phyloP scores from a whole-genome alignment of 192 early-diverging fungal genomes.

The Coemansia sp. region DNA sequence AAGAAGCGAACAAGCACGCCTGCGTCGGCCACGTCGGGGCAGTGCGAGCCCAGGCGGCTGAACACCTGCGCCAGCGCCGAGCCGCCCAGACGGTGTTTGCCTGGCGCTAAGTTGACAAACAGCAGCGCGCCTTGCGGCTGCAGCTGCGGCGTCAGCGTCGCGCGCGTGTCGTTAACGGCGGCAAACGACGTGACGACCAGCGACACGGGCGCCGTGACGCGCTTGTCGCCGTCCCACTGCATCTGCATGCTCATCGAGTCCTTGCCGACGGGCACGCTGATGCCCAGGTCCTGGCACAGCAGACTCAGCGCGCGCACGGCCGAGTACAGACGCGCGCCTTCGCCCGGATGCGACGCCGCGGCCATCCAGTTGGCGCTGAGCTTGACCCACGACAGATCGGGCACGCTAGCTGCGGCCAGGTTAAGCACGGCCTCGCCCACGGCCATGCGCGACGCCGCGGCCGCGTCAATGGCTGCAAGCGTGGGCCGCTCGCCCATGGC shows the following conservation, averaged over 20 bases:
- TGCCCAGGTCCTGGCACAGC: conserved; percentile 86
- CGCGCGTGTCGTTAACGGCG: conserved; percentile 79
- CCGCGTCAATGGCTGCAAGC: conserved; percentile 76
- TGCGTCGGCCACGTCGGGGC: conserved; percentile 84
- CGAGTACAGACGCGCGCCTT: conserved; percentile 88
- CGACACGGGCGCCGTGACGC: conserved; percentile 87
- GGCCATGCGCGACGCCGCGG: conserved; percentile 94
- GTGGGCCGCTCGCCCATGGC: conserved; percentile 96
- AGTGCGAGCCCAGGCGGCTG: conserved; percentile 67
- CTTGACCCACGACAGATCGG: conserved; percentile 66
- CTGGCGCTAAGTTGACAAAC: conserved; percentile 80
- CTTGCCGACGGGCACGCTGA: conserved; percentile 98
- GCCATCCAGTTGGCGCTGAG: conserved; percentile 99
- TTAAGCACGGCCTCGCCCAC: conserved; percentile 94
- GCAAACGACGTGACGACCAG: conserved; percentile 92
- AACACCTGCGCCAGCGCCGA: conserved; percentile 95
- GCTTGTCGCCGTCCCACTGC: conserved; percentile 50
- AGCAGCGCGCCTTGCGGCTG: conserved; percentile 59
- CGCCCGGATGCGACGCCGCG: conserved; percentile 83
- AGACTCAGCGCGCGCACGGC: conserved; percentile 93
- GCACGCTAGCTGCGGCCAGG: conserved; percentile 82
- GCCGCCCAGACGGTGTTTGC: conserved; percentile 87
- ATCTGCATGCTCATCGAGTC: conserved; percentile 99
- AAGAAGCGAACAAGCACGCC: conserved; percentile 74
- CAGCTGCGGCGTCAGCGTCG: conserved; percentile 89